phyloP scores from a whole-genome alignment of 148 eudicot genomes.

The Vaccinium myrtillus region DNA sequence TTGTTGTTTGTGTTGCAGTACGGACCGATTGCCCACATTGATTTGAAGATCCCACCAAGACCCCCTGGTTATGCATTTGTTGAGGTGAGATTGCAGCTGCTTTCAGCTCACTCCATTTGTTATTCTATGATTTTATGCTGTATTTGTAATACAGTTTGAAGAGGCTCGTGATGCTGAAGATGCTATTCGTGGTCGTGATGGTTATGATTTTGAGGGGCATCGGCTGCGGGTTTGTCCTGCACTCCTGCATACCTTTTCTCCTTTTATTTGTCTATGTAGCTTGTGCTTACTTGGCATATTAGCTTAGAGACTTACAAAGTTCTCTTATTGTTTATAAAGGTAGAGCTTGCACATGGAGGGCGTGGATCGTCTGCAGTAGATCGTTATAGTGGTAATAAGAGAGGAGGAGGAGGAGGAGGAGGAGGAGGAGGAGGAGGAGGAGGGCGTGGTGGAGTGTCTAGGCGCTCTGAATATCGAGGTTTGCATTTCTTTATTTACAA shows the following conservation, averaged over 20 bases:
- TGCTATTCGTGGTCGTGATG: slow-evolving; percentile 98
- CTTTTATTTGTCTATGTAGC: background rate
- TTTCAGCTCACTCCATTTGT: background rate
- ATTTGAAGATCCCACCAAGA: slow-evolving; percentile 93
- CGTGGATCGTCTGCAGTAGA: slow-evolving; percentile 25
- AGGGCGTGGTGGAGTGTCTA: slow-evolving; percentile 62
- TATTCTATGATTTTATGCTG: background rate
- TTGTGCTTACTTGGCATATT: background rate
- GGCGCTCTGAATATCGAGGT: slow-evolving; percentile 92
- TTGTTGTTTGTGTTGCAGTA: slow-evolving; percentile 52
- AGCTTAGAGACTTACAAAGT: background rate
- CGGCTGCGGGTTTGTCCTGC: slow-evolving; percentile 62
- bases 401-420: slow-evolving; percentile 24
- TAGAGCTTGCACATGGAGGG: slow-evolving; percentile 31
- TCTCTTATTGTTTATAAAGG: background rate
- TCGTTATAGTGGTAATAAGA: slow-evolving; percentile 19
- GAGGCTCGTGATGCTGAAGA: slow-evolving; percentile 93
- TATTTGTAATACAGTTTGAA: slow-evolving; percentile 65
- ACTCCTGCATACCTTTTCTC: background rate
- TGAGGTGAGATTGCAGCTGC: slow-evolving; percentile 54
- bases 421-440: background rate
- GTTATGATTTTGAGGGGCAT: slow-evolving; percentile 97
- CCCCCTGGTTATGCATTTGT: slow-evolving; percentile 99
- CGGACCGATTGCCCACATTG: slow-evolving; percentile 80
- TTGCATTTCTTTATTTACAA: slow-evolving; percentile 8